Evolutionary conservation across 2,329 filamentous ascomycete genomes (phyloP).

Genomic region (Fonsecaea nubica): DNA sequence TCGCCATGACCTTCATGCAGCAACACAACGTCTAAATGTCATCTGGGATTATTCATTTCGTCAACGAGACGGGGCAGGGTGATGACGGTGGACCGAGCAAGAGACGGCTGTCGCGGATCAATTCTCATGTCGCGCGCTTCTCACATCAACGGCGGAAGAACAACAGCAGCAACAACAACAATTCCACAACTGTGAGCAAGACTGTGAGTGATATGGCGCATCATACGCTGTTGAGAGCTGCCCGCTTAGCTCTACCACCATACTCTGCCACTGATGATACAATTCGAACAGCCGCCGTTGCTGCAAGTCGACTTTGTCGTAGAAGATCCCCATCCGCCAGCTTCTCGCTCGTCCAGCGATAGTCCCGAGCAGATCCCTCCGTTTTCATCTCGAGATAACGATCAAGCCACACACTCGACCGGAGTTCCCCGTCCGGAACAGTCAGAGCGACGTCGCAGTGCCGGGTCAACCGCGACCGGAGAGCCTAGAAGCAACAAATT

Average conservation of each 20-base stretch:
- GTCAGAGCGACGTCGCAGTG: constrained; percentile 9
- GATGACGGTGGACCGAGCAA: constrained; percentile 11
- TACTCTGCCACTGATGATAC: not conserved
- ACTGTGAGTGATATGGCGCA: constrained; percentile 7
- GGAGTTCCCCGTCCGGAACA: not conserved
- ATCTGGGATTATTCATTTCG: constrained; percentile 20
- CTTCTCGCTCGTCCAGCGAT: constrained; percentile 7
- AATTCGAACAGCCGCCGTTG: constrained; percentile 4
- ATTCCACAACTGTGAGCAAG: not conserved
- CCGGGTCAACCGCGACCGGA: not conserved
- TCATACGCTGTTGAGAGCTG: not conserved
- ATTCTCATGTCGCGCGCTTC: constrained; percentile 20
- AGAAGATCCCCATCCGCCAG: constrained; percentile 10
- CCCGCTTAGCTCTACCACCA: not conserved
- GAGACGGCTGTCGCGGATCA: constrained; percentile 19
- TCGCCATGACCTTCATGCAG: constrained; percentile 11
- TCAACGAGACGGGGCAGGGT: constrained; percentile 20
- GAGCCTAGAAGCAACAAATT: not conserved
- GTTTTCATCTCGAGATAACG: not conserved
- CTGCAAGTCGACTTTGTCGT: constrained; percentile 20
- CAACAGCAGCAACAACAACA: not conserved
- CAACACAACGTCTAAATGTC: constrained; percentile 1
- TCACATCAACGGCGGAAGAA: constrained; percentile 21
- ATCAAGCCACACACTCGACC: constrained; percentile 4
- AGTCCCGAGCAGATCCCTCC: constrained; percentile 4